phyloP scores from a whole-genome alignment of 805 yeast genomes.

The Scheffersomyces coipomensis region DNA sequence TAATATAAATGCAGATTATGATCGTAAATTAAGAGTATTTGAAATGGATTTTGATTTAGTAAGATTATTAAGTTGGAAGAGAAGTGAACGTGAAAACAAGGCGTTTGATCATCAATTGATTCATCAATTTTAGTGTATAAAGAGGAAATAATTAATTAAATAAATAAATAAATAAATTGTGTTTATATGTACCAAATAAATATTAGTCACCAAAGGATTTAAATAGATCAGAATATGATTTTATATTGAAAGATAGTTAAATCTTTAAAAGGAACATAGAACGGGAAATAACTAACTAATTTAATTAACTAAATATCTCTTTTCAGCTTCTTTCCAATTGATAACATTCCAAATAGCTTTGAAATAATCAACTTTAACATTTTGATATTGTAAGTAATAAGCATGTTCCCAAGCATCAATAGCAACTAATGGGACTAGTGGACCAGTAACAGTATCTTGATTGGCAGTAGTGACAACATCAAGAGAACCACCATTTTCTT shows the following conservation, averaged over 20 bases:
- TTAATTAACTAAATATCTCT: slow-evolving; percentile 31
- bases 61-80: slow-evolving; percentile 37
- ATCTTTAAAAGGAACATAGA: no score
- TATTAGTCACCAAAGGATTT: neutral
- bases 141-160: no score
- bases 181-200: no score
- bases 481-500: slow-evolving; percentile 39
- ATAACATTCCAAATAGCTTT: slow-evolving; percentile 51
- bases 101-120: slow-evolving; percentile 29
- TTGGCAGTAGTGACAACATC: slow-evolving; percentile 46
- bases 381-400: slow-evolving; percentile 52
- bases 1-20: slow-evolving; percentile 18
- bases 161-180: no score
- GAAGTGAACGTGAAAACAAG: slow-evolving; percentile 20
- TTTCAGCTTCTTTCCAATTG: slow-evolving; percentile 51
- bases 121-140: slow-evolving; percentile 2
- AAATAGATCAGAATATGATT: no score
- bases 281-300: neutral
- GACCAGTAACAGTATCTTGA: slow-evolving; percentile 48
- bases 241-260: no score
- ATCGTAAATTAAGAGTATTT: slow-evolving; percentile 33
- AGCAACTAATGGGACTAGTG: slow-evolving; percentile 45
- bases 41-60: slow-evolving; percentile 26
- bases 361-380: slow-evolving; percentile 49
- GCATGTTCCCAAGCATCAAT: slow-evolving; percentile 59